Base-by-base conservation (phyloP, 2,329 filamentous ascomycete species). In the Colletotrichum cordylinicola region DNA sequence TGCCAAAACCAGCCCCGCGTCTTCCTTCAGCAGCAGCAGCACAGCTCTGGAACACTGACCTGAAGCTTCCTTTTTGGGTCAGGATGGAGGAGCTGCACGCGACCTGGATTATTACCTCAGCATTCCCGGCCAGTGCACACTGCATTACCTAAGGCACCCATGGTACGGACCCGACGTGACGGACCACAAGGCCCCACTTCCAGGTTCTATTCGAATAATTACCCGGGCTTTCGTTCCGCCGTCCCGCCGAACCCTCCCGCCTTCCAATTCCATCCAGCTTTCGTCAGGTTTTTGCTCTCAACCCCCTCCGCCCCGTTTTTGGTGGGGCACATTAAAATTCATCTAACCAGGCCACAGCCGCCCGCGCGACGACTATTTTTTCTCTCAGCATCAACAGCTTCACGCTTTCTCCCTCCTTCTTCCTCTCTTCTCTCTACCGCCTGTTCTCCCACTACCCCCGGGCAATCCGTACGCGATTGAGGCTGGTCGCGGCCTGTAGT, bases 401-500 rank as follows among this genome's bases (percentile, higher is more conserved):
- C 77, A 80, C 79, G 71, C 67, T 77, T 81, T 82, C 81, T 79
- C 78, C 78, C 79, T 78, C 62, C 66, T 72, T 76, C 69, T 77
- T 73, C 70, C 61, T 72, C 56, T 68, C 55, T 67, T 73, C 73
- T 76, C 65, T 77, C 69, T 67, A 75, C 71, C 74, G 62, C 71
- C 75, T 73, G 67, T 43, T 29, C 55, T 58, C 68, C 67, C 66
- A 43, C 61, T 52, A 67, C 62, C 35, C 31, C 67, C 64, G 69
- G 75, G 76, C 71, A 67, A 75, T 65, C 70, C 69, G 66, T 77
- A 64, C 37, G 80, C 79, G 79, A 79, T 80, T 81, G 79, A 83
- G 85, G 86, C 87, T 88, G 85, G 83, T 80, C 80, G 76, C 84
- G 84, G 87, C 86, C 86, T 78, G 18, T 79, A 81, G 78, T 80